phyloP scores from a whole-genome alignment of 441 rosid species.

The Isatis lusitanica region DNA sequence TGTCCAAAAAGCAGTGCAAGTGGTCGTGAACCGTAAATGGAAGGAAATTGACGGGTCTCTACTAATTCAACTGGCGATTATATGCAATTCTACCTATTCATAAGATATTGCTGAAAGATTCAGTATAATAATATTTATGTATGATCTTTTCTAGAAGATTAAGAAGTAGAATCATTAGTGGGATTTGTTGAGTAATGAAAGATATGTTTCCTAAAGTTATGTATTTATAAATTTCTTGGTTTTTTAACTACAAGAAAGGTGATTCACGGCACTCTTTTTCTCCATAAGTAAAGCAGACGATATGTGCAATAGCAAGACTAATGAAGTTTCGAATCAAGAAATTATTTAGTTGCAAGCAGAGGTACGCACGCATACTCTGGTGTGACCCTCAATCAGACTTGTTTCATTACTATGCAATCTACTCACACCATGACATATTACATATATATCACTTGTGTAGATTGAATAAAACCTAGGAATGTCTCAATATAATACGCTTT shows the following conservation, averaged over 20 bases:
- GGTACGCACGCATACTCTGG: background rate
- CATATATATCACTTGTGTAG: background rate
- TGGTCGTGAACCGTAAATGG: background rate
- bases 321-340: background rate
- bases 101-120: background rate
- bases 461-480: background rate
- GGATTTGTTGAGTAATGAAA: conserved; percentile 7
- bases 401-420: background rate
- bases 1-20: background rate
- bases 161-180: background rate
- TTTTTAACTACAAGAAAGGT: background rate
- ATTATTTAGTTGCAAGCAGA: background rate
- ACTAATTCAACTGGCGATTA: background rate
- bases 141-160: conserved; percentile 3
- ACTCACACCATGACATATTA: background rate
- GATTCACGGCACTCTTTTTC: background rate
- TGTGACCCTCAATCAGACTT: background rate
- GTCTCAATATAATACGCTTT: background rate
- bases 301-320: conserved; percentile 1
- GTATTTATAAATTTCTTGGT: background rate
- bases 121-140: background rate
- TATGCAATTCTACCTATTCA: background rate
- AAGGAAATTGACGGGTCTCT: background rate
- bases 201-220: background rate
- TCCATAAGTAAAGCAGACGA: background rate